A percentile compares a stretch with the other conserved stretches of the same genome.
phyloP scores from a whole-genome alignment of 805 yeast genomes.

The Hanseniaspora hatyaiensis region DNA sequence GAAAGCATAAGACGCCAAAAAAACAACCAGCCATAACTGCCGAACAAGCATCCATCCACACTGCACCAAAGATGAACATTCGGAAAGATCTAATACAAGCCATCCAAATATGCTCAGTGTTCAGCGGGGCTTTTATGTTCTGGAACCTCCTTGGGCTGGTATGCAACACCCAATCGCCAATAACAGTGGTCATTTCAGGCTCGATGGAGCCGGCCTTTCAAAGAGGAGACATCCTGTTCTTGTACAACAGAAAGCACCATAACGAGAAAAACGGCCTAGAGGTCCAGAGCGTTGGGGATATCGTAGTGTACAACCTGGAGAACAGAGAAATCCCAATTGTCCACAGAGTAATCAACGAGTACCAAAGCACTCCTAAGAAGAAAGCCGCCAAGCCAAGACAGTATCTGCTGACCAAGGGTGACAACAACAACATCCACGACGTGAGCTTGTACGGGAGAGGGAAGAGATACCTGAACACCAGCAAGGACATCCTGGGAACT shows the following conservation, averaged over 20 bases:
- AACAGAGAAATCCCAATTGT: slow-evolving; percentile 88
- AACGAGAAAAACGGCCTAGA: background rate
- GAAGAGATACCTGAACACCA: slow-evolving; percentile 65
- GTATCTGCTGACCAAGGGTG: slow-evolving; percentile 83
- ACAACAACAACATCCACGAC: slow-evolving; percentile 87
- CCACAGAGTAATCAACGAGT: slow-evolving; percentile 85
- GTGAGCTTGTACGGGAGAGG: slow-evolving; percentile 68
- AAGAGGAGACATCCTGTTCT: slow-evolving; percentile 83
- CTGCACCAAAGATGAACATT: too few species aligned
- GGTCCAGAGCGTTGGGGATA: slow-evolving; percentile 67
- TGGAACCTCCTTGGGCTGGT: slow-evolving; percentile 75
- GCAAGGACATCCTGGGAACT: slow-evolving; percentile 71
- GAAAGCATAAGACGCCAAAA: too few species aligned
- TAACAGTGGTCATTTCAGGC: slow-evolving; percentile 93
- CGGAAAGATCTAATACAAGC: slow-evolving; percentile 53
- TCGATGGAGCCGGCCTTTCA: slow-evolving; percentile 99
- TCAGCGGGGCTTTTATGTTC: slow-evolving; percentile 79
- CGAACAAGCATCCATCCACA: too few species aligned
- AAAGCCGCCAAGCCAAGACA: slow-evolving; percentile 37
- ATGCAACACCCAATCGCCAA: slow-evolving; percentile 79
- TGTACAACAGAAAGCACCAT: slow-evolving; percentile 70
- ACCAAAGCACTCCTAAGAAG: slow-evolving; percentile 34
- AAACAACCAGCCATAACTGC: too few species aligned
- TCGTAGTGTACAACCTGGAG: slow-evolving; percentile 80
- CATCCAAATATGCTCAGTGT: slow-evolving; percentile 62